Percentiles rank a stretch among this genome's conserved stretches.
Evolutionary conservation across 768 basidiomycete species (phyloP).

Genomic region (Termitomyces sp.): DNA sequence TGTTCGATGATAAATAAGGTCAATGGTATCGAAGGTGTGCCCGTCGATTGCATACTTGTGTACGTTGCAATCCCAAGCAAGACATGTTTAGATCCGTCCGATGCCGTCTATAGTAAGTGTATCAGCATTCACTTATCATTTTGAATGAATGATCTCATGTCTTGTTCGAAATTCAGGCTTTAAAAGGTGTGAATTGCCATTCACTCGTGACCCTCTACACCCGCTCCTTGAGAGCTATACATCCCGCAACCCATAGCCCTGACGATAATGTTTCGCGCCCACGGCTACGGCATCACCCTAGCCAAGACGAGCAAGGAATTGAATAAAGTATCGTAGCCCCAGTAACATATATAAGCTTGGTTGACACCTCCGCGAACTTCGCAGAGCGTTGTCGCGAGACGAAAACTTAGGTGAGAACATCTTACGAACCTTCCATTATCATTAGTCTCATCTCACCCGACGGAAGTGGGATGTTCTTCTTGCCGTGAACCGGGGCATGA

Average conservation of each 20-base stretch:
- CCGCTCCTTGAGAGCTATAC: too few species aligned
- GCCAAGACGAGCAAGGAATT: background rate
- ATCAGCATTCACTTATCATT: background rate
- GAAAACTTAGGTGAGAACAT: background rate
- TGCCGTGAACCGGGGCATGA: background rate
- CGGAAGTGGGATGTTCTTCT: constrained; percentile 2
- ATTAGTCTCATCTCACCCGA: background rate
- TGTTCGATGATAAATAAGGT: background rate
- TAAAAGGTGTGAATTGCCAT: background rate
- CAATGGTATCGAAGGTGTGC: background rate
- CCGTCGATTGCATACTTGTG: background rate
- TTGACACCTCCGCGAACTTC: constrained; percentile 8
- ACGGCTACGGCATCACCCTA: too few species aligned
- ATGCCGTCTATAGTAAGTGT: background rate
- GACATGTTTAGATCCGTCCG: constrained; percentile 11
- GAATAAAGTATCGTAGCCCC: background rate
- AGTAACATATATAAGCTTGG: too few species aligned
- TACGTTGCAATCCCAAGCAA: too few species aligned
- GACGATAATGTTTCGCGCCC: too few species aligned
- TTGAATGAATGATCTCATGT: constrained; percentile 2
- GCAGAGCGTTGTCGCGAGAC: constrained; percentile 2
- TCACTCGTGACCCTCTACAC: background rate
- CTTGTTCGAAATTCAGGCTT: background rate
- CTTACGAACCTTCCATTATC: background rate
- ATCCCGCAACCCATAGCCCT: background rate